phyloP scores from a whole-genome alignment of 1,139 yeast species.

The Yamadazyma aaseri region DNA sequence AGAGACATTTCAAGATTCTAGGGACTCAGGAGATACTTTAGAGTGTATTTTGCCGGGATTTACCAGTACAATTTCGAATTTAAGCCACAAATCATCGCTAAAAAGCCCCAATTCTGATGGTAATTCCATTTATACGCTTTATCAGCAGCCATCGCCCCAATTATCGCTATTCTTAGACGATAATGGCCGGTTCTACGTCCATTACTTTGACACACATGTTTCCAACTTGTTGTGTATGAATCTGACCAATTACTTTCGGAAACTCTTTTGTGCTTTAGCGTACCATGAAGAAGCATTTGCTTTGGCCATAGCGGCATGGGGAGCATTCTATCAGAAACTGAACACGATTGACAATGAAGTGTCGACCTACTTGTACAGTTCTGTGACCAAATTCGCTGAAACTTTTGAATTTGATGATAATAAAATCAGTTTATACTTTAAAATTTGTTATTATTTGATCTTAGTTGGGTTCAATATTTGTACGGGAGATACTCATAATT shows the following conservation, averaged over 20 bases:
- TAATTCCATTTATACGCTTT: slow-evolving; percentile 18
- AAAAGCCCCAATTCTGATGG: no score
- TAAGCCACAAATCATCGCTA: no score
- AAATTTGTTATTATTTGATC: slow-evolving; percentile 24
- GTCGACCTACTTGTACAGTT: slow-evolving; percentile 4
- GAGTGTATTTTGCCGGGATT: no score
- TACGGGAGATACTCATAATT: slow-evolving; percentile 38
- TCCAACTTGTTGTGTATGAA: slow-evolving; percentile 22
- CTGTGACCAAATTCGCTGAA: slow-evolving; percentile 4
- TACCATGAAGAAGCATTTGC: slow-evolving; percentile 36
- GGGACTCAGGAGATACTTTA: no score
- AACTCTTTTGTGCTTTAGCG: slow-evolving; percentile 43
- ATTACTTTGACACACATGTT: slow-evolving; percentile 16
- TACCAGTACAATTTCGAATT: no score
- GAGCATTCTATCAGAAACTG: slow-evolving; percentile 21
- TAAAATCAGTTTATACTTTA: slow-evolving; percentile 17
- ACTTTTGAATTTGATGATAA: slow-evolving; percentile 1
- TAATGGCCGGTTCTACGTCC: slow-evolving; percentile 5
- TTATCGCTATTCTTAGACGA: slow-evolving; percentile 2
- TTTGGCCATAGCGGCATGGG: slow-evolving; percentile 48
- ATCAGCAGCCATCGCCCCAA: slow-evolving; percentile 17
- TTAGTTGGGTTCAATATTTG: slow-evolving; percentile 29
- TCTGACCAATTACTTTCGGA: slow-evolving; percentile 41
- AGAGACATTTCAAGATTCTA: no score
- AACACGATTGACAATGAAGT: slow-evolving; percentile 9